Conservation (phyloP, 148 eudicot genomes). For the Camellia sinensis region DNA sequence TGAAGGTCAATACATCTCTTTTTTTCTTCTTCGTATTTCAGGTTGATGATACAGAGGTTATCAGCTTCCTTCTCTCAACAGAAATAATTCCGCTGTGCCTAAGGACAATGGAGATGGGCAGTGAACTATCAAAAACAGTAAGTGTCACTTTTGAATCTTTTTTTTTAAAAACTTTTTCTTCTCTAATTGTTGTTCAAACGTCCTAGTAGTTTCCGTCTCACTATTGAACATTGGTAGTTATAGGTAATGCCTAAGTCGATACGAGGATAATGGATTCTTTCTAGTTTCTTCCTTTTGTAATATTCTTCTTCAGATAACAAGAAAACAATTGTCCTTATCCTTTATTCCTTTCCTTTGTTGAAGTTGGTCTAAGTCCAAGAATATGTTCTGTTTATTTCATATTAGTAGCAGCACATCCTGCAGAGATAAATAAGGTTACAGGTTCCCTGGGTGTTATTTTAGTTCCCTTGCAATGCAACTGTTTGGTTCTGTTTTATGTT, state of each 20-base stretch:
- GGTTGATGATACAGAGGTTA: slow-evolving; percentile 83
- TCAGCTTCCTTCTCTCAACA: slow-evolving; percentile 84
- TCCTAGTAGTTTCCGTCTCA: not conserved
- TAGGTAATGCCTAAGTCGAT: not conserved
- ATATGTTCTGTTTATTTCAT: not conserved
- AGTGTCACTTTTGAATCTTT: slow-evolving; percentile 24
- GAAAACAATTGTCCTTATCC: too few relatives aligned
- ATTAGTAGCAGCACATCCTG: not conserved
- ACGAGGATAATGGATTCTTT: too few relatives aligned
- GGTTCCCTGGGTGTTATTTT: not conserved
- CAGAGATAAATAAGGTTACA: not conserved
- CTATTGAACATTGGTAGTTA: not conserved
- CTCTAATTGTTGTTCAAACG: not conserved
- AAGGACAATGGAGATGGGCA: slow-evolving; percentile 94
- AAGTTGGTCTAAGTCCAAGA: not conserved
- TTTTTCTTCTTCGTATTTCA: slow-evolving; percentile 34
- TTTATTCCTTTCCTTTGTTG: not conserved
- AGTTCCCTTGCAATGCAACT: not conserved
- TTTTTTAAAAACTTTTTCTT: not conserved
- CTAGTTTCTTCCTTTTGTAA: too few relatives aligned
- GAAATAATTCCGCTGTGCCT: slow-evolving; percentile 91
- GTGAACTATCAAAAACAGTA: slow-evolving; percentile 90
- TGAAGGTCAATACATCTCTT: not conserved
- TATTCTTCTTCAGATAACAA: too few relatives aligned
- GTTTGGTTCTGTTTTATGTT: not conserved